Base-by-base conservation (phyloP, 768 basidiomycete species). In the Boletus barrowsii region DNA sequence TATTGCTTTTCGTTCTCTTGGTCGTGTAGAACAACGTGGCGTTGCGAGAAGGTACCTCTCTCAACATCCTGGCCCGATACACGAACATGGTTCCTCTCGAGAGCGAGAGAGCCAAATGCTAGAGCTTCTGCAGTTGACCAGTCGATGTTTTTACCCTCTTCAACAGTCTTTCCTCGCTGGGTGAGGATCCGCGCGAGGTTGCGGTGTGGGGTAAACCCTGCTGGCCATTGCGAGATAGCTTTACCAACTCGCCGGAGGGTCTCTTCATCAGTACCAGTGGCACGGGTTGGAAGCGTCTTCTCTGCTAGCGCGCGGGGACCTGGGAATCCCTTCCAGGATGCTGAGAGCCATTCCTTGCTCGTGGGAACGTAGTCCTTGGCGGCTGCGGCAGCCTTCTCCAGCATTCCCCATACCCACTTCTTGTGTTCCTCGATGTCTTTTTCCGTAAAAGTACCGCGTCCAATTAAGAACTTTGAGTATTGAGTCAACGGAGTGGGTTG, bases 391-490 rank as follows among this genome's bases (percentile, higher is more conserved):
- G 97, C 93, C 73, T 88, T 95, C 74, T 99, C 97, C 53, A 99
- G 79, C 91, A 95, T 96, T 33, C 93, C 93, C 94, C 93, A 97
- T 4, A 99, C 97, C 97, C 97, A 99, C 64, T 88, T 90, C 80
- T 93, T 93, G 79, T 98, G 97, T 68, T 98, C 95, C 68, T 96
- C 94, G 49, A 98, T 92, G 66, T 98, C 95, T 73, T 88, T 86
- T 71, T 93, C 88, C 32, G 93, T 95, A 72, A 99, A 99, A 1
- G 95, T 93, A 26, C 88, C 88, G 52, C 97, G 91, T 49, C 86
- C 86, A 63, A 91, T 82, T 47, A 99, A 78, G 76, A 90, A 88
- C 68, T 95, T 91, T 58, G 90, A 83, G 76, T 99, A 99, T 69
- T 93, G 83, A 8, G 91, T 88, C 49, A 98, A 80, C 5, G 94